Percentiles rank a stretch among this genome's conserved stretches.
phyloP scores from a whole-genome alignment of 2,329 filamentous ascomycete species.

The Trichoderma atrobrunneum region DNA sequence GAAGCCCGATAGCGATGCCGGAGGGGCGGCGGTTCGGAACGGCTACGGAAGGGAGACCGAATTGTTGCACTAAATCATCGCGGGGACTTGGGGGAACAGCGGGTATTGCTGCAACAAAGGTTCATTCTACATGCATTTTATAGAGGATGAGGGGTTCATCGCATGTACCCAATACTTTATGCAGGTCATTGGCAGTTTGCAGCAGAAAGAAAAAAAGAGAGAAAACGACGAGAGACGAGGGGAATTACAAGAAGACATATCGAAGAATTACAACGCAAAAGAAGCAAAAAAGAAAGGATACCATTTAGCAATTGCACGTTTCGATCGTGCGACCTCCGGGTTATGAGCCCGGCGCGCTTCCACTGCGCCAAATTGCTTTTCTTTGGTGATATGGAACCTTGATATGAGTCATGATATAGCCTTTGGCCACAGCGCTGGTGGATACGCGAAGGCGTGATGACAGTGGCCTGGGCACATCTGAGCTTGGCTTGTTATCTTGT shows the following conservation, averaged over 20 bases:
- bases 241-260: background rate
- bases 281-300: slow-evolving; percentile 10
- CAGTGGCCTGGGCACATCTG: background rate
- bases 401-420: slow-evolving; percentile 13
- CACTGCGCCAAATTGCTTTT: slow-evolving; percentile 32
- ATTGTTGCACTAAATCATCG: background rate
- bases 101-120: background rate
- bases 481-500: background rate
- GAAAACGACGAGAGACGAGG: background rate
- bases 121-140: background rate
- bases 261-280: background rate
- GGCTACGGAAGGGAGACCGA: slow-evolving; percentile 3
- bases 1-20: slow-evolving; percentile 16
- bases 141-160: no score
- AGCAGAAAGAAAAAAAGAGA: background rate
- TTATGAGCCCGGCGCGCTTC: slow-evolving; percentile 32
- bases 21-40: slow-evolving; percentile 13
- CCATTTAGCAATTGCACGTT: slow-evolving; percentile 33
- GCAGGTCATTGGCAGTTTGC: background rate
- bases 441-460: background rate
- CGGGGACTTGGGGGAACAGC: background rate
- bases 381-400: background rate
- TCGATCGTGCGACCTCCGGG: slow-evolving; percentile 32
- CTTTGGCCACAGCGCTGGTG: background rate
- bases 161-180: background rate